These are phyloP conservation scores for Globisporangium radiosum DNA, from an alignment of 352 stramenopile species.

Conservation along the genomic window DNA sequence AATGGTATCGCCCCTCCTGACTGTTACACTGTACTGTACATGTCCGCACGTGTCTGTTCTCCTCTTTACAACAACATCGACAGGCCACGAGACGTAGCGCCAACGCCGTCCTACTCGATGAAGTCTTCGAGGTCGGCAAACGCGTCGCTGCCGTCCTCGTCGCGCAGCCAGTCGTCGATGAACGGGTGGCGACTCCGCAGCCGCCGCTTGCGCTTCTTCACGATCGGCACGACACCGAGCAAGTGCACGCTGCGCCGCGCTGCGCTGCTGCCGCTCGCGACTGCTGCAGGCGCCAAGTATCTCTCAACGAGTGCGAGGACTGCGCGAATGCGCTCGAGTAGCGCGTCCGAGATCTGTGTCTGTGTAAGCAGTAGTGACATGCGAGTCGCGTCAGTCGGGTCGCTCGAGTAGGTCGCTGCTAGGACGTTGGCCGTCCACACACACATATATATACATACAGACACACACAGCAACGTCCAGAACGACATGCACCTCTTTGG, in stretches of 20 bases:
- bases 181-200: constrained; percentile 62
- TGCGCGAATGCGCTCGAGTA: constrained; percentile 21
- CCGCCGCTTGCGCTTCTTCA: constrained; percentile 42
- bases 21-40: no score
- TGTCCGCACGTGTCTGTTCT: neutral
- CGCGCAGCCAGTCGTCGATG: constrained; percentile 69
- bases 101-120: constrained; percentile 31
- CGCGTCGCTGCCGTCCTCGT: constrained; percentile 63
- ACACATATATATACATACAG: neutral
- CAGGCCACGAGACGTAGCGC: neutral
- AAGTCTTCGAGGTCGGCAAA: constrained; percentile 75
- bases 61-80: neutral
- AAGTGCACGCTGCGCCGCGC: constrained; percentile 26
- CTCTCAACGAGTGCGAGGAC: constrained; percentile 36
- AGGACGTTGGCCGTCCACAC: no score
- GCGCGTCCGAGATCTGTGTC: constrained; percentile 17
- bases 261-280: constrained; percentile 1
- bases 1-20: neutral
- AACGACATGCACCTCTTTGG: constrained; percentile 28
- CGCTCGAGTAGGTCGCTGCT: no score
- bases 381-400: neutral
- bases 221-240: constrained; percentile 47
- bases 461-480: neutral
- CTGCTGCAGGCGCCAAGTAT: constrained; percentile 19
- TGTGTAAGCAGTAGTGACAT: constrained; percentile 6